A percentile compares a stretch with the other conserved stretches of the same genome.
Evolutionary conservation across 192 early-diverging fungal species (phyloP).

Genomic region (Pilobolus umbonatus): DNA sequence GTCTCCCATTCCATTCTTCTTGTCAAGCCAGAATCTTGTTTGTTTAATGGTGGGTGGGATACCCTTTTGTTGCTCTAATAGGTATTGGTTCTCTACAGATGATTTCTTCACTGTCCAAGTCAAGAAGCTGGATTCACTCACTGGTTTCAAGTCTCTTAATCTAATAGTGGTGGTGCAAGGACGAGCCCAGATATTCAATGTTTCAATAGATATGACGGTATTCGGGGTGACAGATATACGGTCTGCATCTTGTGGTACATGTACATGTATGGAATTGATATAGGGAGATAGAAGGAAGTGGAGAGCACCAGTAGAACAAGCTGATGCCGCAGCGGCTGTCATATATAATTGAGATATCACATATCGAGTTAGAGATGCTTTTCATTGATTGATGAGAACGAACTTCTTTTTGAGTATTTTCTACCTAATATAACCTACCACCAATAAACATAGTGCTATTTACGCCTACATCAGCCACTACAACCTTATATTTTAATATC

Average conservation of each 20-base stretch:
- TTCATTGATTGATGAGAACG: constrained; percentile 1
- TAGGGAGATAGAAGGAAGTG: constrained; percentile 34
- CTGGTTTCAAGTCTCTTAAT: constrained; percentile 16
- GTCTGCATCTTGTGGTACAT: constrained; percentile 1
- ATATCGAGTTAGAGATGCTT: constrained; percentile 29
- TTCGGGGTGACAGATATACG: constrained; percentile 24
- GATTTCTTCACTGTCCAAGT: constrained; percentile 28
- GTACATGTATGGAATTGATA: constrained; percentile 25
- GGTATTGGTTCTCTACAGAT: constrained; percentile 1
- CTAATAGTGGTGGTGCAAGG: constrained; percentile 15
- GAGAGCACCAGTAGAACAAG: constrained; percentile 31
- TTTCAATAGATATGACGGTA: constrained; percentile 26
- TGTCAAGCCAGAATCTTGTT: constrained; percentile 31
- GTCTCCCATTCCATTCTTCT: constrained; percentile 22
- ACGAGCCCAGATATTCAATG: constrained; percentile 27
- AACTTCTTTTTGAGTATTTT: not conserved
- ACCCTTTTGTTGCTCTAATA: constrained; percentile 7
- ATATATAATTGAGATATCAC: constrained; percentile 16
- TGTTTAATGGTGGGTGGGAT: constrained; percentile 10
- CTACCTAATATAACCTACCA: constrained; percentile 21
- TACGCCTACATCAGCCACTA: constrained; percentile 26
- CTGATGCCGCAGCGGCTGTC: constrained; percentile 28
- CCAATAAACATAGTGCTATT: constrained; percentile 33
- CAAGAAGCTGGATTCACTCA: constrained; percentile 6
- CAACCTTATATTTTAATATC: constrained; percentile 3